Conservation (phyloP, 2,329 filamentous ascomycete species). For the Aureobasidium uvarum region DNA sequence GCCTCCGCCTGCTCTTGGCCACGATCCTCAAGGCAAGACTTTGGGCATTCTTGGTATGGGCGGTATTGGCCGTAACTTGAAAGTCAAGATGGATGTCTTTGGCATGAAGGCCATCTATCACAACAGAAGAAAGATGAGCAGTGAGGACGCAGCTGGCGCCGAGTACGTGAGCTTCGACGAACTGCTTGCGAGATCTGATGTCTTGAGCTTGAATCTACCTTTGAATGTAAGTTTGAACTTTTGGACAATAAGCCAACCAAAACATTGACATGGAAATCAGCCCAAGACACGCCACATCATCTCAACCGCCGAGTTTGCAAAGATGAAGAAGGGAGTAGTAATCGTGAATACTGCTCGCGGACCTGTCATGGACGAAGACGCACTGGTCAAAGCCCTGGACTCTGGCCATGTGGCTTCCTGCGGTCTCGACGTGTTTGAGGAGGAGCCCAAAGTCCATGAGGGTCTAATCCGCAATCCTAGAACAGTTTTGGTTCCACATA, state of each 20-base stretch:
- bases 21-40: slow-evolving; percentile 74
- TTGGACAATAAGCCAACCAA: neutral
- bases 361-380: slow-evolving; percentile 77
- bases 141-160: slow-evolving; percentile 57
- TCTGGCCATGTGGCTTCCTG: slow-evolving; percentile 66
- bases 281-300: slow-evolving; percentile 71
- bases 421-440: slow-evolving; percentile 79
- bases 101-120: slow-evolving; percentile 74
- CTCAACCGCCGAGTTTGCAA: slow-evolving; percentile 64
- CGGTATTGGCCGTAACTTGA: slow-evolving; percentile 76
- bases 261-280: neutral
- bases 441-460: slow-evolving; percentile 74
- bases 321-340: slow-evolving; percentile 75
- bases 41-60: slow-evolving; percentile 85
- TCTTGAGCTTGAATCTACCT: slow-evolving; percentile 76
- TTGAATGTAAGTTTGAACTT: slow-evolving; percentile 63
- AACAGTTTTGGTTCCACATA: slow-evolving; percentile 76
- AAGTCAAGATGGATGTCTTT: slow-evolving; percentile 70
- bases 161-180: slow-evolving; percentile 73
- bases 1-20: slow-evolving; percentile 58
- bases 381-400: slow-evolving; percentile 70
- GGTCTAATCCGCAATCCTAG: slow-evolving; percentile 67
- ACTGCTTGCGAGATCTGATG: slow-evolving; percentile 66
- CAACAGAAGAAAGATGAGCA: slow-evolving; percentile 63
- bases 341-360: slow-evolving; percentile 82